Evolutionary conservation across 1,284 basidiomycete species (phyloP).

Genomic region (Ustilago cynodontis): DNA sequence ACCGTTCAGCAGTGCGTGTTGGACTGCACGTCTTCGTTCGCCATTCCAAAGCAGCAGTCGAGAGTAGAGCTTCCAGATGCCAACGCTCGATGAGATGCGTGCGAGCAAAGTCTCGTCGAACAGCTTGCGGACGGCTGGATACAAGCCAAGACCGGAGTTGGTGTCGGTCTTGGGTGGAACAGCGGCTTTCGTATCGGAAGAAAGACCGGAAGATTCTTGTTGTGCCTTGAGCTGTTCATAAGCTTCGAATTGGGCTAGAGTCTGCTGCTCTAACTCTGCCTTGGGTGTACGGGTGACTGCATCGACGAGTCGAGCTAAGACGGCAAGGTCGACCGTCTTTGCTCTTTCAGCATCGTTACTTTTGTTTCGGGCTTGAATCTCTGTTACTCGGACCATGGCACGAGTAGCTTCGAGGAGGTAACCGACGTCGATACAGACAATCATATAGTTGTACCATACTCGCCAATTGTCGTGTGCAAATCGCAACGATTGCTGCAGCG

Average conservation of each 20-base stretch:
- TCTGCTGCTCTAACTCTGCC: conserved; percentile 20
- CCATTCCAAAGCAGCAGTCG: conserved; percentile 56
- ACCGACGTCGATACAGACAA: conserved; percentile 91
- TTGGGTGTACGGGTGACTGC: conserved; percentile 77
- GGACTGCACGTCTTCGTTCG: conserved; percentile 34
- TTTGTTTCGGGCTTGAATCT: conserved; percentile 74
- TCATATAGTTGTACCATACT: conserved; percentile 98
- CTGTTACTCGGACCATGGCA: conserved; percentile 84
- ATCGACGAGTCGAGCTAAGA: conserved; percentile 87
- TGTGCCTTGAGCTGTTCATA: conserved; percentile 18
- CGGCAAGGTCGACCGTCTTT: conserved; percentile 84
- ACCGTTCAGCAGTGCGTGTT: conserved; percentile 55
- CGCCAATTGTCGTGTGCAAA: conserved; percentile 91
- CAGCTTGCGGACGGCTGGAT: conserved; percentile 77
- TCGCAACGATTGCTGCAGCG: conserved; percentile 88
- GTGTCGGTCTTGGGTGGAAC: conserved; percentile 67
- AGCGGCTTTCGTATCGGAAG: neutral
- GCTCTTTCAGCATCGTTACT: conserved; percentile 70
- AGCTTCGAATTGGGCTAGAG: conserved; percentile 39
- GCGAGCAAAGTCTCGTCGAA: conserved; percentile 84
- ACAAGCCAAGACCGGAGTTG: conserved; percentile 79
- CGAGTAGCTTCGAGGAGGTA: conserved; percentile 88
- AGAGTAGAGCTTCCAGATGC: conserved; percentile 60
- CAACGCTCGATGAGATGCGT: conserved; percentile 75
- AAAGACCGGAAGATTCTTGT: neutral